phyloP scores from a whole-genome alignment of 345 rosid genomes.

The Citrus hindsii region DNA sequence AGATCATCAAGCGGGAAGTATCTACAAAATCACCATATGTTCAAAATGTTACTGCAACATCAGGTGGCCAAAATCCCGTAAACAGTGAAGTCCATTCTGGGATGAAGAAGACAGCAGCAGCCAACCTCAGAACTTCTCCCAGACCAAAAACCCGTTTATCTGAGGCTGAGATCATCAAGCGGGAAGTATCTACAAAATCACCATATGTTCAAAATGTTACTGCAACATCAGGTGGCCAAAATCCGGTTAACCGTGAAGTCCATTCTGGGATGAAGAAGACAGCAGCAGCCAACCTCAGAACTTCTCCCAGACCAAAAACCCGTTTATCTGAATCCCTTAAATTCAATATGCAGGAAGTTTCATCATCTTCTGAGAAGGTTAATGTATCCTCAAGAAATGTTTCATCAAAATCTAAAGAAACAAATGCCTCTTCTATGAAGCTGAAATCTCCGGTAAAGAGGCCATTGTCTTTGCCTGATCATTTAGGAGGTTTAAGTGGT shows the following conservation, averaged over 20 bases:
- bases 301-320: conserved; percentile 22
- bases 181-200: conserved; percentile 21
- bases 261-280: conserved; percentile 9
- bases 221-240: conserved; percentile 5
- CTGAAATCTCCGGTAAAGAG: conserved; percentile 20
- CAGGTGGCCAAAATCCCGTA: background rate
- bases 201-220: conserved; percentile 4
- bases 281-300: conserved; percentile 16
- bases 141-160: conserved; percentile 18
- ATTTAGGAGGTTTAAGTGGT: conserved; percentile 27
- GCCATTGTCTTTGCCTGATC: conserved; percentile 18
- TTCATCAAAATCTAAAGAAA: conserved; percentile 33
- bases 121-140: conserved; percentile 17
- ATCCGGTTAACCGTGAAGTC: background rate
- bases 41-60: conserved; percentile 9
- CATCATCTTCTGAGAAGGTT: conserved; percentile 24
- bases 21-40: conserved; percentile 10
- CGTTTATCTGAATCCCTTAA: conserved; percentile 8
- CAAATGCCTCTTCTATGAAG: conserved; percentile 32
- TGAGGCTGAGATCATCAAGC: conserved; percentile 19
- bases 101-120: conserved; percentile 15
- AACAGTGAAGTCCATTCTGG: background rate
- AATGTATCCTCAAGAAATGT: conserved; percentile 23
- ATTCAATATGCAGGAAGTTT: conserved; percentile 20
- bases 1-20: conserved; percentile 22